phyloP scores from a whole-genome alignment of 2,329 filamentous ascomycete genomes.

The Paradendryphiella salina region DNA sequence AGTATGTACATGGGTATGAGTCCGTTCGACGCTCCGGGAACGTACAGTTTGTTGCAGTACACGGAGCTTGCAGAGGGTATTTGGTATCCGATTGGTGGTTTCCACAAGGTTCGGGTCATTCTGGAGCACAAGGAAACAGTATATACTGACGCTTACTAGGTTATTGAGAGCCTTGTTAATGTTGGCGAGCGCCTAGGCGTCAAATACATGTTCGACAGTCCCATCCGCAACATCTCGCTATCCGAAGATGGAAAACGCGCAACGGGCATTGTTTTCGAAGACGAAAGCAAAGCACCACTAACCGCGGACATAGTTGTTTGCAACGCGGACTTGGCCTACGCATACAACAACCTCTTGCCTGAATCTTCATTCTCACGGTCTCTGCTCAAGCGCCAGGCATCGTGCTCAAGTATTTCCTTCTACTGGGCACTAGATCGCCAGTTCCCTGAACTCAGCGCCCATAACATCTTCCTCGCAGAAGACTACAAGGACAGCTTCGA shows the following conservation, averaged over 20 bases:
- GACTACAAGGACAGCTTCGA: slow-evolving; percentile 75
- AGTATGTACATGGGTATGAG: slow-evolving; percentile 86
- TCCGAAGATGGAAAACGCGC: slow-evolving; percentile 57
- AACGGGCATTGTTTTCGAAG: slow-evolving; percentile 62
- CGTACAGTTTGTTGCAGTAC: slow-evolving; percentile 74
- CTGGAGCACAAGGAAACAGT: background rate
- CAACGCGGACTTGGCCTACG: slow-evolving; percentile 75
- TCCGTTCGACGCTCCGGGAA: slow-evolving; percentile 74
- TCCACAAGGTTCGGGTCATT: slow-evolving; percentile 58
- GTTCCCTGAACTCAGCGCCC: slow-evolving; percentile 66
- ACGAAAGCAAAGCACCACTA: slow-evolving; percentile 58
- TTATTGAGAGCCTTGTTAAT: slow-evolving; percentile 64
- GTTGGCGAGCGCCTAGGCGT: slow-evolving; percentile 66
- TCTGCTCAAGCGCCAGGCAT: slow-evolving; percentile 58
- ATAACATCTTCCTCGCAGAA: slow-evolving; percentile 79
- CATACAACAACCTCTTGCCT: slow-evolving; percentile 71
- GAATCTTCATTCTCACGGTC: slow-evolving; percentile 50
- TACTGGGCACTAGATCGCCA: slow-evolving; percentile 69
- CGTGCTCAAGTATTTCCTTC: slow-evolving; percentile 75
- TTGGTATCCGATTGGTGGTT: slow-evolving; percentile 73
- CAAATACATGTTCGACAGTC: slow-evolving; percentile 62
- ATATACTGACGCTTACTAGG: slow-evolving; percentile 30
- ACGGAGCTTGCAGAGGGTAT: slow-evolving; percentile 76
- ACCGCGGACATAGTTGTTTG: slow-evolving; percentile 68
- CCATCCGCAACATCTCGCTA: slow-evolving; percentile 61